Conservation (phyloP, 495 filamentous ascomycete genomes). For the Podospora didyma region DNA sequence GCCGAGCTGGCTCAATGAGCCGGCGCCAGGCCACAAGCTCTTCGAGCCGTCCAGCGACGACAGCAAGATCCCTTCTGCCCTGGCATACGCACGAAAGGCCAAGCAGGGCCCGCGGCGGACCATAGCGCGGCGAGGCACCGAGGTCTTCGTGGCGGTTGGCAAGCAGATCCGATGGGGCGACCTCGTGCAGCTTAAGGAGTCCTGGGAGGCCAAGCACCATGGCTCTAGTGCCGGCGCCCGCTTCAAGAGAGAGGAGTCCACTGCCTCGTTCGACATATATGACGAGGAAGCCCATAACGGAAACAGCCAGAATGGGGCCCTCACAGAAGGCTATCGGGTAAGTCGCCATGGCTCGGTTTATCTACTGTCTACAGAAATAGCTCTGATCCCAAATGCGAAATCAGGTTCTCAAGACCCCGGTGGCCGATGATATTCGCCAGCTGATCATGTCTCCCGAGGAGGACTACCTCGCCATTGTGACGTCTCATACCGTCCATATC, state of each 20-base stretch:
- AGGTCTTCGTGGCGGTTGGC: constrained; percentile 79
- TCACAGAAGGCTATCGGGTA: constrained; percentile 45
- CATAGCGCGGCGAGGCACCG: constrained; percentile 69
- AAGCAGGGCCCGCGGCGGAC: constrained; percentile 58
- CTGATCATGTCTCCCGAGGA: constrained; percentile 76
- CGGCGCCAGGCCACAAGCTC: constrained; percentile 67
- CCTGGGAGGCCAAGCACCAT: constrained; percentile 49
- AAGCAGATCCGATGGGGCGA: constrained; percentile 86
- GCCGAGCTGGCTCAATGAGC: constrained; percentile 75
- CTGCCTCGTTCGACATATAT: constrained; percentile 28
- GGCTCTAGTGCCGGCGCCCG: constrained; percentile 10
- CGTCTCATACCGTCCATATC: constrained; percentile 79
- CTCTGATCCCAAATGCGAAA: no score
- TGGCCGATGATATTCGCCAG: constrained; percentile 73
- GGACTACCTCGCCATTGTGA: constrained; percentile 75
- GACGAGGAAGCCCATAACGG: constrained; percentile 22
- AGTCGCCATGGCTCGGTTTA: no score
- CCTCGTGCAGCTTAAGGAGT: constrained; percentile 67
- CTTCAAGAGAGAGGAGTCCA: constrained; percentile 31
- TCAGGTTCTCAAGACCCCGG: constrained; percentile 65
- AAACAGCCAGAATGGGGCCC: constrained; percentile 12
- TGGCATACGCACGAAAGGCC: constrained; percentile 33
- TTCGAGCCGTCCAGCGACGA: constrained; percentile 48
- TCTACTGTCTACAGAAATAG: no score
- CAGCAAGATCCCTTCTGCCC: constrained; percentile 13